Evolutionary conservation across 345 rosid genomes (phyloP).

Genomic region (Lepidium didymum): DNA sequence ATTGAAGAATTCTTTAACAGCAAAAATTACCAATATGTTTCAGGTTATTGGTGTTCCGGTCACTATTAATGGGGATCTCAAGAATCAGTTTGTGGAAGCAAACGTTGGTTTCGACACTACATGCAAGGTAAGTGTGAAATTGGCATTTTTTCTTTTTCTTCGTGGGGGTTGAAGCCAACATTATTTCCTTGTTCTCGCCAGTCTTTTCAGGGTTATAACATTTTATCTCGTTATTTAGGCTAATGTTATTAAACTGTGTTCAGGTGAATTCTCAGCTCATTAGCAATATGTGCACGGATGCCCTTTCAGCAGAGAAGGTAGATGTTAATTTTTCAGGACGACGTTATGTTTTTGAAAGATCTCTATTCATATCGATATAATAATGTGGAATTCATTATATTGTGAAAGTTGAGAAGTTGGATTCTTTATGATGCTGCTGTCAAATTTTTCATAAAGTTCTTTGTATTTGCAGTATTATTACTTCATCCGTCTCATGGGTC

Average conservation of each 20-base stretch:
- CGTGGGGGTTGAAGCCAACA: neutral
- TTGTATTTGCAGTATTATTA: constrained; percentile 69
- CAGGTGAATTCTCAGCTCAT: constrained; percentile 98
- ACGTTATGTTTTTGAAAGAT: neutral
- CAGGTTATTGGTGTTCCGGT: constrained; percentile 99
- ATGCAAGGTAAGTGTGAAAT: constrained; percentile 58
- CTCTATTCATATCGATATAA: neutral
- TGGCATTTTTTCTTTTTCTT: neutral
- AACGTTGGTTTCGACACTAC: constrained; percentile 95
- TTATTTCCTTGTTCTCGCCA: neutral
- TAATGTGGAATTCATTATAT: neutral
- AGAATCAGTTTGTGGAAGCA: constrained; percentile 91
- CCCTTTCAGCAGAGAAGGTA: constrained; percentile 98
- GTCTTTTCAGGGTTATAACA: neutral
- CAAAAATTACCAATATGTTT: neutral
- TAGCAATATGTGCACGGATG: constrained; percentile 95
- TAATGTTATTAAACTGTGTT: too few species aligned
- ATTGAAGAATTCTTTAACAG: neutral
- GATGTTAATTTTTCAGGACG: neutral
- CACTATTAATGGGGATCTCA: constrained; percentile 93
- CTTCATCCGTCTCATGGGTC: constrained; percentile 94
- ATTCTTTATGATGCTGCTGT: neutral
- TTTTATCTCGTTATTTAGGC: too few species aligned
- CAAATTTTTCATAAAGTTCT: neutral
- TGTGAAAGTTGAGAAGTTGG: neutral